These are phyloP conservation scores for Lentinula sp. DNA, from an alignment of 768 basidiomycete genomes.

Conservation along the genomic window DNA sequence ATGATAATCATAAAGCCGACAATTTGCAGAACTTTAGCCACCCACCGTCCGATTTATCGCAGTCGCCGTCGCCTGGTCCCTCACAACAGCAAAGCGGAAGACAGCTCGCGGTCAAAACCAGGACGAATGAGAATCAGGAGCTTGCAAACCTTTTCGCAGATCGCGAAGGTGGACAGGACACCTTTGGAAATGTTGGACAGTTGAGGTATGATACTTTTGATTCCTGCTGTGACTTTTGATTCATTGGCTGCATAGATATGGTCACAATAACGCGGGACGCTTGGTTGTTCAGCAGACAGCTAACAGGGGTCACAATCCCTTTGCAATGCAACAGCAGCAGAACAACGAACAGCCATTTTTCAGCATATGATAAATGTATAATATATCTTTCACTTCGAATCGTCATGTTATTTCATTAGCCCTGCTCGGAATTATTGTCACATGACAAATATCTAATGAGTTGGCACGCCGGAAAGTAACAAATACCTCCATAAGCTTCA, in stretches of 20 bases:
- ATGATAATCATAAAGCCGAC: slow-evolving; percentile 39
- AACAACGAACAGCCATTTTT: slow-evolving; percentile 73
- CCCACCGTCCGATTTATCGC: slow-evolving; percentile 37
- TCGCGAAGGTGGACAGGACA: slow-evolving; percentile 89
- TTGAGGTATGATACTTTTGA: slow-evolving; percentile 46
- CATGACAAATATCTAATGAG: too few species aligned
- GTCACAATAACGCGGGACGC: slow-evolving; percentile 49
- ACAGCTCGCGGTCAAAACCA: slow-evolving; percentile 33
- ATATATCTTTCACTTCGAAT: too few species aligned
- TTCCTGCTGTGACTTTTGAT: background rate
- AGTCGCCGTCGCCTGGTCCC: slow-evolving; percentile 36
- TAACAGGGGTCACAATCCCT: slow-evolving; percentile 50
- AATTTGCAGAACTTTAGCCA: slow-evolving; percentile 16
- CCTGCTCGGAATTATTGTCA: too few species aligned
- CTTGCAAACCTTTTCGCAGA: slow-evolving; percentile 83
- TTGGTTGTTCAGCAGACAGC: slow-evolving; percentile 39
- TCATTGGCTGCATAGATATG: slow-evolving; percentile 38
- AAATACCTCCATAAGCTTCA: too few species aligned
- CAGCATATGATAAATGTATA: slow-evolving; percentile 41
- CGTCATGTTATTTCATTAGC: too few species aligned
- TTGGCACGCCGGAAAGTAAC: too few species aligned
- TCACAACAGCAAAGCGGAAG: slow-evolving; percentile 26
- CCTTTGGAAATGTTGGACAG: slow-evolving; percentile 85
- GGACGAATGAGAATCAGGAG: slow-evolving; percentile 64
- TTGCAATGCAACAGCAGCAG: slow-evolving; percentile 54